Conservation (phyloP, 2,329 filamentous ascomycete species). For the Stagonosporopsis vannaccii region DNA sequence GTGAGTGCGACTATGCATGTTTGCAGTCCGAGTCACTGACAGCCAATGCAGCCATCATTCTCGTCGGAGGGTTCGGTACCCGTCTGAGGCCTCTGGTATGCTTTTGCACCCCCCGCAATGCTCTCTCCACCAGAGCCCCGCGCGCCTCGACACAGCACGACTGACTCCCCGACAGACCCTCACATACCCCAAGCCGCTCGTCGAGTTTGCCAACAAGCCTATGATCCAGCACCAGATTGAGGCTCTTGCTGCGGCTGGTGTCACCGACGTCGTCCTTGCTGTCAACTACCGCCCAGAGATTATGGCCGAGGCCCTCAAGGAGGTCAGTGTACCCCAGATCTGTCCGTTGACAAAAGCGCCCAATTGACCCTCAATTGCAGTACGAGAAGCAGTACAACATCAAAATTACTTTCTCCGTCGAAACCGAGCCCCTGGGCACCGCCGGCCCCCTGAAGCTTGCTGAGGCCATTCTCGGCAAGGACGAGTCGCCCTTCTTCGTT, state of each 20-base stretch:
- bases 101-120: slow-evolving; percentile 23
- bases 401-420: slow-evolving; percentile 96
- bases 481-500: slow-evolving; percentile 95
- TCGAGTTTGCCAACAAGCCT: slow-evolving; percentile 98
- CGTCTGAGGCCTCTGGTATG: slow-evolving; percentile 91
- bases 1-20: slow-evolving; percentile 25
- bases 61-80: slow-evolving; percentile 98
- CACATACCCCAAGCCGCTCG: slow-evolving; percentile 94
- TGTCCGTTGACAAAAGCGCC: neutral
- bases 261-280: slow-evolving; percentile 96
- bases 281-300: slow-evolving; percentile 99
- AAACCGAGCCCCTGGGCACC: slow-evolving; percentile 93
- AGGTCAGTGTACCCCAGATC: slow-evolving; percentile 63
- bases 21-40: slow-evolving; percentile 17
- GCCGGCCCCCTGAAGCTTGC: slow-evolving; percentile 95
- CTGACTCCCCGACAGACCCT: slow-evolving; percentile 71
- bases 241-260: slow-evolving; percentile 88
- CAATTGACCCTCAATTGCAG: slow-evolving; percentile 48
- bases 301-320: slow-evolving; percentile 92
- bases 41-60: slow-evolving; percentile 79
- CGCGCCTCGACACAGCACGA: slow-evolving; percentile 21
- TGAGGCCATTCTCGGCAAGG: slow-evolving; percentile 89
- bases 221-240: slow-evolving; percentile 99
- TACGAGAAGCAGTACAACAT: slow-evolving; percentile 93
- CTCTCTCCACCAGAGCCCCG: slow-evolving; percentile 28